Conservation (phyloP, 352 stramenopile genomes). For the Phytopythium litorale region DNA sequence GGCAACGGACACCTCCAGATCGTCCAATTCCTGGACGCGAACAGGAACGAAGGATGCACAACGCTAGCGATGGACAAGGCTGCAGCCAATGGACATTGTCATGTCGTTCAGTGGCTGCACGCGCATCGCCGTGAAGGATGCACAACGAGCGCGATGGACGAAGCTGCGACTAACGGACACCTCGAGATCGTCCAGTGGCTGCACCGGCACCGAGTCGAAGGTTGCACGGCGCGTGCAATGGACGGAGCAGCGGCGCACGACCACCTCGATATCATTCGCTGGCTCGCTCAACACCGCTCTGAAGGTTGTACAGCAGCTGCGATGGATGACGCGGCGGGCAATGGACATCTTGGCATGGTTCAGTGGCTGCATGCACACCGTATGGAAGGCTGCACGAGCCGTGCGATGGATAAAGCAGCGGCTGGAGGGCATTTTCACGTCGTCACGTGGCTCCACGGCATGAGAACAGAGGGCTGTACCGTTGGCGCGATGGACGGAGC, state of each 20-base stretch:
- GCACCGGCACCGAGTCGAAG: constrained; percentile 18
- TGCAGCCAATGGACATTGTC: neutral
- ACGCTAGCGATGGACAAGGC: neutral
- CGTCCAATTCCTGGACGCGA: constrained; percentile 29
- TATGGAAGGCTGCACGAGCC: constrained; percentile 6
- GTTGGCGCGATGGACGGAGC: constrained; percentile 1
- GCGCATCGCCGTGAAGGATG: constrained; percentile 8
- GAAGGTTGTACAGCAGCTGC: constrained; percentile 19
- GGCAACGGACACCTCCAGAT: constrained; percentile 18
- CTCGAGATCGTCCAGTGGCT: constrained; percentile 22
- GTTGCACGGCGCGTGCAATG: constrained; percentile 22
- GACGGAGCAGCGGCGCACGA: constrained; percentile 18
- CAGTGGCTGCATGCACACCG: constrained; percentile 21
- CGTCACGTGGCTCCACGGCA: constrained; percentile 22
- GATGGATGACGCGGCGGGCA: constrained; percentile 17
- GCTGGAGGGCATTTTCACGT: constrained; percentile 28
- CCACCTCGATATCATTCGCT: constrained; percentile 8
- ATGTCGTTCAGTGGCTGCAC: neutral
- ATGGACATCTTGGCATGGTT: constrained; percentile 25
- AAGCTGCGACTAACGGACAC: constrained; percentile 21
- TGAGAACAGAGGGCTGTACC: constrained; percentile 1
- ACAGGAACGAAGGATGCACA: no score
- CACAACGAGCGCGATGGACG: constrained; percentile 12
- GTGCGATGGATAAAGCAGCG: constrained; percentile 34
- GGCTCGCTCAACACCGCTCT: constrained; percentile 9